Evolutionary conservation across 2,329 filamentous ascomycete genomes (phyloP), one percentile per base, ranked within the genome.

Genomic region (Cladosporium sp.): DNA sequence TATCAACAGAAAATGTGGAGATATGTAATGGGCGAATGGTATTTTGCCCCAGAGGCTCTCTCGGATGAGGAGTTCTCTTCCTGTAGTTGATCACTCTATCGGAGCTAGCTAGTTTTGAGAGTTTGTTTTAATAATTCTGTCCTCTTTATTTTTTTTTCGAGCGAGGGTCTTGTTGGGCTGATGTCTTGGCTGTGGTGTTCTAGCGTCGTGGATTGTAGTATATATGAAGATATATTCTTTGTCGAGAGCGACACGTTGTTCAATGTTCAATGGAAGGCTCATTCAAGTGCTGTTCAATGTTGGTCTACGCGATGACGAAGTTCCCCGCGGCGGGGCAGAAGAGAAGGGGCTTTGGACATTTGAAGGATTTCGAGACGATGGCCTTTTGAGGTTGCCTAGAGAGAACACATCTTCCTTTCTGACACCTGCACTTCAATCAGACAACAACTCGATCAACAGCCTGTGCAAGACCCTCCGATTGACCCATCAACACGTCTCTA

Each of bases 101-200:
- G 59, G 44, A 52, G 59, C 44, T 38, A 62, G 47, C 59, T 54
- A 36, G 44, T 54, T 36, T 51, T 41, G 59, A 38, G 30, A 62
- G 47, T 38, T 54, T 34, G 59, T 47, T 59, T 59, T 58, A 24
- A 47, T 52, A 51, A 61, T 51, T 30, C 28, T 30, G 6, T 30
- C 28, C 18, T 5, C 14, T 6, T 41, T 7, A n/a, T 5, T 44
- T 10, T 15, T 7, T 18, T n/a, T 3, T 18, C 8, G 18, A 30
- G 24, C 26, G n/a, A 24, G 4, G 30, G 5, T 15, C 38, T 18
- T 14, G 4, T 36, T 24, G 18, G 41, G n/a, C 3, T 21, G 41
- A 12, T 47, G 7, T 47, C 10, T 21, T 6, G 8, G n/a, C 8
- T 24, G n/a, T 21, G 7, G 41, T 4, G 1, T 21, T 24, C n/a